These are phyloP conservation scores for Theileria parva DNA, from an alignment of 169 alveolate genomes.

Conservation along the genomic window DNA sequence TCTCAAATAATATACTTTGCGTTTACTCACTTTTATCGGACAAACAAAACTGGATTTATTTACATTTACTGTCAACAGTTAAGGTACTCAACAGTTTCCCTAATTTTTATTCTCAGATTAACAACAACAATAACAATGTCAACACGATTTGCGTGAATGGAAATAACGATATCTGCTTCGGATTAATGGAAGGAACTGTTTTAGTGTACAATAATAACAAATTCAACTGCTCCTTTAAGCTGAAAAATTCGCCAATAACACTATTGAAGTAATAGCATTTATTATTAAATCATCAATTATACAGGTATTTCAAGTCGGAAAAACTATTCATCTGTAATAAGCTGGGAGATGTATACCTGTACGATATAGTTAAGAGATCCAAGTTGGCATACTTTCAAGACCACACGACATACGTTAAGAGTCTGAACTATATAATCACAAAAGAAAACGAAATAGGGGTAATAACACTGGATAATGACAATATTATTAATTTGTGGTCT, in stretches of 20 bases:
- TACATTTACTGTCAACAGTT: neutral
- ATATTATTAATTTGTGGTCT: constrained; percentile 54
- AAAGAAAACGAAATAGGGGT: constrained; percentile 40
- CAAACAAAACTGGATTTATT: constrained; percentile 30
- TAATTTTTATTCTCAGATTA: neutral
- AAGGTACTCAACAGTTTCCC: constrained; percentile 11
- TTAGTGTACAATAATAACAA: constrained; percentile 40
- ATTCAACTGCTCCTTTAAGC: constrained; percentile 21
- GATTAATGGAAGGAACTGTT: constrained; percentile 59
- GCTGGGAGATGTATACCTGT: constrained; percentile 49
- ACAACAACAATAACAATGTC: constrained; percentile 32
- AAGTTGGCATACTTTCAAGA: constrained; percentile 54
- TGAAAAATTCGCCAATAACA: constrained; percentile 27
- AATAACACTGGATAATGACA: constrained; percentile 47
- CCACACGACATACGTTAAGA: constrained; percentile 55
- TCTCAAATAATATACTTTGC: constrained; percentile 40
- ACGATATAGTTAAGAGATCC: constrained; percentile 20
- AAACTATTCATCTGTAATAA: constrained; percentile 3
- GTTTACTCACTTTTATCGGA: constrained; percentile 29
- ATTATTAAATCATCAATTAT: neutral
- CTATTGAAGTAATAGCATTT: constrained; percentile 17
- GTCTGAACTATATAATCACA: constrained; percentile 35
- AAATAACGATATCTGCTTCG: constrained; percentile 29
- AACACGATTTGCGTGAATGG: constrained; percentile 32
- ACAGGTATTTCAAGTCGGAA: constrained; percentile 4